Base-by-base conservation (phyloP, 176 grass and related monocot species). In the Luzula sylvatica region DNA sequence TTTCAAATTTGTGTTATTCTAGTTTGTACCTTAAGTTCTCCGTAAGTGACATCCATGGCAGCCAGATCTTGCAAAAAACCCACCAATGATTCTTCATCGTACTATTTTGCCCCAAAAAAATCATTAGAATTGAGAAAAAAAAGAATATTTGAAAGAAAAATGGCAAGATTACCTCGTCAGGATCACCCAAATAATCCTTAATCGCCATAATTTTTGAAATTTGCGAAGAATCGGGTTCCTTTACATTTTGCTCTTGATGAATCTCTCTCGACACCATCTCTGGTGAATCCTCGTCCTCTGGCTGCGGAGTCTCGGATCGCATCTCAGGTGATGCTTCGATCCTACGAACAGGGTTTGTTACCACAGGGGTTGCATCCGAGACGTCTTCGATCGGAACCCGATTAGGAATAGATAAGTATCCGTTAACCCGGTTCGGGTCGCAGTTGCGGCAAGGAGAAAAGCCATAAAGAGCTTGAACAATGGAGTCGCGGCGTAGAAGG, bases 31-130 rank as follows among this genome's bases (percentile, higher is more conserved):
- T 81, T 72, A 40, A 95, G 83, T 72, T 65, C 69, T 53, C 61
- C 76, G 58, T 80, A 84, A 23, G 88, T 87, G 46, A 95, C 77
- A 46, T 87, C 83, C 88, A 87, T 87, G 66, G 83, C 79, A 48
- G 71, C 72, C 14, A 95, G 69, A 26, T 76, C 83, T 53, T 84
- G 83, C 20, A 87, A 51, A 14, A 81, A 20, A 65, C 66, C 76
- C 45, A 95, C 17, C 12, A 84, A 38, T 18, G 74, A 74, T 68
- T 64, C 42, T 28, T 94, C 82, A 69, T 94, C 82, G 17, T 79
- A 42, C 83, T 87, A 35, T 35, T 35, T 35, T 35, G 7, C 30
- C 5, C 5, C 9, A 17, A 49, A 15, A 50, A n/a, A n/a, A n/a
- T n/a, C n/a, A n/a, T n/a, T n/a, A n/a, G n/a, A n/a, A n/a, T n/a